Conservation (phyloP, 202 grass and related monocot species). For the Saccharum hybrid region DNA sequence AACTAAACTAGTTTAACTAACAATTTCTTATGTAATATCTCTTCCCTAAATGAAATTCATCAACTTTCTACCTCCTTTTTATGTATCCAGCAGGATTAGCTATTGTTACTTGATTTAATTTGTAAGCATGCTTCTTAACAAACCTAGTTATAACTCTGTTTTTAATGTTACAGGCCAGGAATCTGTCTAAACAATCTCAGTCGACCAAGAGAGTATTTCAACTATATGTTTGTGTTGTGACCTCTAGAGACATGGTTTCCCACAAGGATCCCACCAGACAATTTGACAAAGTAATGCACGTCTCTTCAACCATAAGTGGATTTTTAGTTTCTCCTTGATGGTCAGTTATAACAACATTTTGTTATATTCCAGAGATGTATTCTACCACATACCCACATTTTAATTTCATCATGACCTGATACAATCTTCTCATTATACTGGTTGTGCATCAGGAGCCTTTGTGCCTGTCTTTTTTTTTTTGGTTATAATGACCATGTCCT, state of each 20-base stretch:
- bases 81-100: neutral
- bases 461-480: neutral
- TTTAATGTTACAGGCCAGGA: slow-evolving; percentile 56
- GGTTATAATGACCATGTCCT: neutral
- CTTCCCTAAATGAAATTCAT: slow-evolving; percentile 4
- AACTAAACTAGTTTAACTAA: slow-evolving; percentile 11
- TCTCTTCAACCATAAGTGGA: slow-evolving; percentile 31
- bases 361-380: neutral
- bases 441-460: slow-evolving; percentile 11
- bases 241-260: slow-evolving; percentile 87
- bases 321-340: slow-evolving; percentile 30
- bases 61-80: neutral
- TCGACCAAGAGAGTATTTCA: slow-evolving; percentile 81
- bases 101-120: slow-evolving; percentile 23
- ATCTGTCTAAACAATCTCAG: slow-evolving; percentile 50
- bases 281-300: slow-evolving; percentile 79
- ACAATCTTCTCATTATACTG: slow-evolving; percentile 7
- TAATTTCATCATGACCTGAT: neutral
- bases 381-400: neutral
- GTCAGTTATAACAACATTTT: neutral
- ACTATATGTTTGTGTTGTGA: slow-evolving; percentile 85
- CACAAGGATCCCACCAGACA: slow-evolving; percentile 68
- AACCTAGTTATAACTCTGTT: slow-evolving; percentile 27
- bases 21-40: slow-evolving; percentile 11
- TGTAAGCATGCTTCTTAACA: slow-evolving; percentile 19